Conservation (phyloP, 2,329 filamentous ascomycete genomes). For the Kalmusia sp. region DNA sequence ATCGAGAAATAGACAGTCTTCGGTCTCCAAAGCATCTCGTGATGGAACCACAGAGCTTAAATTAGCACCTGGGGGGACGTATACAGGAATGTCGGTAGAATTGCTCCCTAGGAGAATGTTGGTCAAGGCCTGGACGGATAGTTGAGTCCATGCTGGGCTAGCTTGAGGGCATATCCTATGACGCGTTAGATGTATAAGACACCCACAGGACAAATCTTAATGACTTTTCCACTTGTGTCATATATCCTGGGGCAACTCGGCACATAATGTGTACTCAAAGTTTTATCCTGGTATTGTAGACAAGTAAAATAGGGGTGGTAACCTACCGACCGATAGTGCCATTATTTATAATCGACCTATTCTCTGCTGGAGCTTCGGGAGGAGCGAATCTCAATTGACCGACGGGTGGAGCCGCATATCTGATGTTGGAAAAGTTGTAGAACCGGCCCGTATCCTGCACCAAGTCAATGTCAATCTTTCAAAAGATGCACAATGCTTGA, state of each 20-base stretch:
- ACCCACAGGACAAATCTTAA: no score
- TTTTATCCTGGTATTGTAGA: no score
- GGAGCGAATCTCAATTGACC: constrained; percentile 59
- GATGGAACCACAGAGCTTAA: constrained; percentile 27
- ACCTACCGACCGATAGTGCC: constrained; percentile 48
- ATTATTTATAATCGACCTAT: constrained; percentile 55
- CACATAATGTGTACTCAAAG: no score
- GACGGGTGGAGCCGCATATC: constrained; percentile 62
- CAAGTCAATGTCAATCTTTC: constrained; percentile 8
- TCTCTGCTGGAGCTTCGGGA: constrained; percentile 52
- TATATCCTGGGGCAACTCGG: no score
- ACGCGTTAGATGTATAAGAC: background rate
- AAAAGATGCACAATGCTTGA: background rate
- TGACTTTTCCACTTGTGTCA: no score
- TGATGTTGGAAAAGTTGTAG: constrained; percentile 65
- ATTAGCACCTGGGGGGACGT: constrained; percentile 34
- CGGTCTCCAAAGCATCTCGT: constrained; percentile 41
- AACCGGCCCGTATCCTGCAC: constrained; percentile 47
- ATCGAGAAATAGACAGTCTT: constrained; percentile 60
- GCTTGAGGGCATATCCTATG: constrained; percentile 45
- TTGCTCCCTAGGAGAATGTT: constrained; percentile 34
- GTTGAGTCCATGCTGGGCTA: constrained; percentile 52
- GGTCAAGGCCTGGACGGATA: constrained; percentile 42
- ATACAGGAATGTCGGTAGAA: constrained; percentile 39
- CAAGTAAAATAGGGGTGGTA: no score